Evolutionary conservation across 257 asterid genomes (phyloP).

Genomic region (Coffea eugenioides): DNA sequence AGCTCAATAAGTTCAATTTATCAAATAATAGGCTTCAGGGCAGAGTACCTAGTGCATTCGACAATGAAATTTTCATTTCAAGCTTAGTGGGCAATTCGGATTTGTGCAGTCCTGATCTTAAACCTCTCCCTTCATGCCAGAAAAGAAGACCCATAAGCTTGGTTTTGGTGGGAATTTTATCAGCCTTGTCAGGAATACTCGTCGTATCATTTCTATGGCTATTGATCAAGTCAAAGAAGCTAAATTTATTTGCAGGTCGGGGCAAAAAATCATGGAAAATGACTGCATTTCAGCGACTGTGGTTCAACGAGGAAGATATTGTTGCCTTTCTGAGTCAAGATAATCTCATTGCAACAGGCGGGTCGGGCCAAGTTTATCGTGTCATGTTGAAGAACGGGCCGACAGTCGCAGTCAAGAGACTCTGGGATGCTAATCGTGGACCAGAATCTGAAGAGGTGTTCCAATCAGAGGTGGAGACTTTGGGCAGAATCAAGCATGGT

Average conservation of each 20-base stretch:
- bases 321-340: constrained; percentile 48
- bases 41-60: constrained; percentile 55
- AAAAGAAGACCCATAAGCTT: constrained; percentile 43
- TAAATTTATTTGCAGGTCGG: constrained; percentile 26
- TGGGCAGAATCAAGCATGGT: constrained; percentile 63
- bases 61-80: constrained; percentile 33
- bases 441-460: constrained; percentile 50
- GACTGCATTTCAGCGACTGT: constrained; percentile 56
- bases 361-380: constrained; percentile 74
- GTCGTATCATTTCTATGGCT: constrained; percentile 50
- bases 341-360: constrained; percentile 72
- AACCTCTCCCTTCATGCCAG: constrained; percentile 53
- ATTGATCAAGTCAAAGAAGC: constrained; percentile 47
- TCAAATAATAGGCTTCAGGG: constrained; percentile 81
- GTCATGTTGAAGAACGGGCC: constrained; percentile 59
- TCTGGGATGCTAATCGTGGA: constrained; percentile 54
- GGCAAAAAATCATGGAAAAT: constrained; percentile 51
- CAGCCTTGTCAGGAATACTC: constrained; percentile 48
- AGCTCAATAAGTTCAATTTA: constrained; percentile 61
- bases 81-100: constrained; percentile 64
- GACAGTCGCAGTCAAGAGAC: constrained; percentile 74
- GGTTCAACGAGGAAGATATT: constrained; percentile 56
- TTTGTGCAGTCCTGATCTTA: constrained; percentile 62
- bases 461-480: constrained; percentile 51
- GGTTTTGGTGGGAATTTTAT: constrained; percentile 43